These are phyloP conservation scores for Trichosporon coremiiforme DNA, from an alignment of 1,284 basidiomycete genomes.

Conservation along the genomic window DNA sequence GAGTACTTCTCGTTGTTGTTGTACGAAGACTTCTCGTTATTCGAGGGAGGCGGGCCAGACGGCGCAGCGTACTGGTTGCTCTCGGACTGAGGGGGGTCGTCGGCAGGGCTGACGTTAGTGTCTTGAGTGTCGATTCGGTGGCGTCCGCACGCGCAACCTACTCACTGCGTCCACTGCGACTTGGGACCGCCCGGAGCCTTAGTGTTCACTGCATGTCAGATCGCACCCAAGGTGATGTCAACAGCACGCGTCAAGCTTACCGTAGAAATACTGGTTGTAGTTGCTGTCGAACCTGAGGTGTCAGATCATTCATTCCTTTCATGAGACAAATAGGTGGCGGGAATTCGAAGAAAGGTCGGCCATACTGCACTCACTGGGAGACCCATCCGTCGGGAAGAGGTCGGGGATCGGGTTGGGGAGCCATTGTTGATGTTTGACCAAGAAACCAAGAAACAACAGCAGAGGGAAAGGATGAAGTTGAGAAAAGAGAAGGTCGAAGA, in stretches of 20 bases:
- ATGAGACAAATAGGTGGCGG: not conserved
- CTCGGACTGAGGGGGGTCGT: conserved; percentile 38
- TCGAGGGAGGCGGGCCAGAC: conserved; percentile 47
- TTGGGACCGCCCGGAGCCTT: conserved; percentile 49
- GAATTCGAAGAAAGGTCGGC: not conserved
- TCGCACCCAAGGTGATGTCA: not conserved
- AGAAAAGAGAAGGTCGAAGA: conserved; percentile 7
- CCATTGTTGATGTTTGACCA: not conserved
- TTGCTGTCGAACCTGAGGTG: conserved; percentile 48
- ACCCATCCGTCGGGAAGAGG: conserved; percentile 54
- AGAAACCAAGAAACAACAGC: not conserved
- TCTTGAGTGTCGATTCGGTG: not conserved
- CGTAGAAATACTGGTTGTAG: conserved; percentile 57
- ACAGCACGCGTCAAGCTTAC: not conserved
- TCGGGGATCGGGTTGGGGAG: conserved; percentile 45
- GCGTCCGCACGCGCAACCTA: conserved; percentile 4
- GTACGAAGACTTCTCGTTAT: conserved; percentile 13
- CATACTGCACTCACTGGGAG: conserved; percentile 41
- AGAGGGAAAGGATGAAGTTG: not conserved
- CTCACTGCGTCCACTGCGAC: conserved; percentile 56
- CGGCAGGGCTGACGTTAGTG: conserved; percentile 47
- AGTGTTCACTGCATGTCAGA: conserved; percentile 43
- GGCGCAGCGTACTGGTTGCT: conserved; percentile 41
- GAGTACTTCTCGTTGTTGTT: conserved; percentile 26
- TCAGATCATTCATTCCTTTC: conserved; percentile 5